Conservation (phyloP, 352 stramenopile genomes). For the Globisporangium carolinianum region DNA sequence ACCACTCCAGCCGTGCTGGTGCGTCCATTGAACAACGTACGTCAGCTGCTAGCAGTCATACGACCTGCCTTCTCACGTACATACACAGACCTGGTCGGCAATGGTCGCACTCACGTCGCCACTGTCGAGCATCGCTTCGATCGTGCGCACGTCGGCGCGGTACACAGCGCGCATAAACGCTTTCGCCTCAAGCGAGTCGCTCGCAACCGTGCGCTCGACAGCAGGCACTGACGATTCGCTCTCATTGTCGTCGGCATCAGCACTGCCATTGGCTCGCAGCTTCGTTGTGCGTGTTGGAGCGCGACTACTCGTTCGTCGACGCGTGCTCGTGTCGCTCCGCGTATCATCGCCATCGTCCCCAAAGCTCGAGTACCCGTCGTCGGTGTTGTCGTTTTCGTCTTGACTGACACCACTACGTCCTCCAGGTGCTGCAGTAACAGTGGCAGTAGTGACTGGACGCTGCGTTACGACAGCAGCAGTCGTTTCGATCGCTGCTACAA, state of each 20-base stretch:
- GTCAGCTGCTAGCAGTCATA: too few relatives aligned
- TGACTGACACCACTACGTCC: neutral
- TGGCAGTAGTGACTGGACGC: neutral
- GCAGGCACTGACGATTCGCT: neutral
- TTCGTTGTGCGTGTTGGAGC: neutral
- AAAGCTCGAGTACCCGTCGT: constrained; percentile 61
- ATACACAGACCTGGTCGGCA: constrained; percentile 45
- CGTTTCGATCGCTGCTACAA: constrained; percentile 13
- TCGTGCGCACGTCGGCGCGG: constrained; percentile 34
- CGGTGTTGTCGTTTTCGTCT: constrained; percentile 12
- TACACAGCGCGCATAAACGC: constrained; percentile 62
- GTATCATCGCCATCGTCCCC: constrained; percentile 26
- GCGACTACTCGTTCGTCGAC: neutral
- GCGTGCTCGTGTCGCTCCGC: neutral
- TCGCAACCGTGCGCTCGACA: constrained; percentile 33
- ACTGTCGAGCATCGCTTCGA: constrained; percentile 47
- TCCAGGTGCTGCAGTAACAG: neutral
- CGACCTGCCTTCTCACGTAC: neutral
- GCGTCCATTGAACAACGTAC: neutral
- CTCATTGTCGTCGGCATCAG: constrained; percentile 13
- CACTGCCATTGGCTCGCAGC: constrained; percentile 7
- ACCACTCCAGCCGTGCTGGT: constrained; percentile 67
- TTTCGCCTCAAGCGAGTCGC: constrained; percentile 45
- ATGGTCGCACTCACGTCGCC: constrained; percentile 37
- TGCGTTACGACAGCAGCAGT: neutral